Evolutionary conservation across 306 rosid species (phyloP), one percentile per base, ranked within the genome.

Genomic region (Urtica urens): DNA sequence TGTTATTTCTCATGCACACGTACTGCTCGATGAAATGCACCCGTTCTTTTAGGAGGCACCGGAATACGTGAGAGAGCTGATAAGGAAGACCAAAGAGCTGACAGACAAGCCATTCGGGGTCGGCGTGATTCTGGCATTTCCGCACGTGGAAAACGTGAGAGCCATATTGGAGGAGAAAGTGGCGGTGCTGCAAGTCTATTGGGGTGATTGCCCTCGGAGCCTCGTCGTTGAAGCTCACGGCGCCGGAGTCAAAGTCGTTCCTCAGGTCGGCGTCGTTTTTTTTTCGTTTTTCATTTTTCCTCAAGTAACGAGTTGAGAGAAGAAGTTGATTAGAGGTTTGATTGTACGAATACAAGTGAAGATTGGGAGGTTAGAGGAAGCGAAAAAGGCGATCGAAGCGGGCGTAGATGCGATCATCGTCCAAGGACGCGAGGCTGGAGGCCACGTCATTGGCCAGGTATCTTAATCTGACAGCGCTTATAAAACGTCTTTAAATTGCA

Each of bases 361-460:
- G 96, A 69, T 78, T 3, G 94, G 96, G 54, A 69, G 67, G 28
- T 3, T 69, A 2, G 65, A 60, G 28, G 77, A 63, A 39, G 96
- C 86, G 3, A 69, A 72, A 35, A 72, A 60, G 43, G 94, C 80
- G 14, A 57, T 83, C 23, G 60, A 75, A 29, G 93, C 64, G 4
- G 87, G 93, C 41, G 94, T 51, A 0, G 96, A 87, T 67, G 93
- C 76, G 47, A 75, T 87, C 28, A 87, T 83, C 51, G 86, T 87
- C 10, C 94, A 83, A 73, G 96, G 94, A 37, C 71, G 46, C 29
- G 96, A 83, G 61, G 96, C 96, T n/a, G 94, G 96, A 44, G 94
- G 94, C 30, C 96, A 83, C 71, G 86, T 87, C 28, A 73, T 87
- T 54, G 74, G 94, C 65, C 82, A 80, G 88, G 96, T 83, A 53